These are phyloP conservation scores for Penicillium sp. DNA, from an alignment of 2,329 filamentous ascomycete species.

Conservation along the genomic window DNA sequence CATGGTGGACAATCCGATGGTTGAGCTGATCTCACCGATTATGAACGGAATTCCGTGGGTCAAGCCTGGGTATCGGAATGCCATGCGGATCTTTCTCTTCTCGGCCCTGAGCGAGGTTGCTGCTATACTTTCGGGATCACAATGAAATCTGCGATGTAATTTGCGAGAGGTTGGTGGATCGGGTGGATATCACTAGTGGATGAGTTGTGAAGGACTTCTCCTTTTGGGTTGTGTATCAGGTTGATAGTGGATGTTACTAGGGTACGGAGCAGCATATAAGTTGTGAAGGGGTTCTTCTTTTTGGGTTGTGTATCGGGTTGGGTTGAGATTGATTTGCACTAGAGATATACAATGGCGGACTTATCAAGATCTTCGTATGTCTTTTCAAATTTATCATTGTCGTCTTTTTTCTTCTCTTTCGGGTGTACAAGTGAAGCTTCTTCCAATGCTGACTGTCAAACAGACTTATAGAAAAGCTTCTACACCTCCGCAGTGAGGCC, in stretches of 20 bases:
- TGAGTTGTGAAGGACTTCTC: neutral
- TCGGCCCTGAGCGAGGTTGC: neutral
- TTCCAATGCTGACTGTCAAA: slow-evolving; percentile 3
- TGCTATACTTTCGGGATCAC: neutral
- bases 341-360: slow-evolving; percentile 2
- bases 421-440: neutral
- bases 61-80: neutral
- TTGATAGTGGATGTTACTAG: neutral
- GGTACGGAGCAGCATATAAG: neutral
- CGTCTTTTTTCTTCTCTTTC: neutral
- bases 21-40: neutral
- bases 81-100: neutral
- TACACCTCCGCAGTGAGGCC: slow-evolving; percentile 12
- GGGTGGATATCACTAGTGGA: neutral
- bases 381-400: neutral
- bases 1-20: neutral
- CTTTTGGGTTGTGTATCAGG: neutral
- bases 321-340: neutral
- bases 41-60: neutral
- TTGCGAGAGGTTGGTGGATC: neutral
- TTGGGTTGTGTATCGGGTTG: neutral
- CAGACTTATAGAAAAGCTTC: slow-evolving; percentile 15
- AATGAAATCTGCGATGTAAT: neutral
- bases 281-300: neutral
- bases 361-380: slow-evolving; percentile 5